These are phyloP conservation scores for Colletotrichum salicis DNA, from an alignment of 2,329 filamentous ascomycete genomes.

Conservation along the genomic window DNA sequence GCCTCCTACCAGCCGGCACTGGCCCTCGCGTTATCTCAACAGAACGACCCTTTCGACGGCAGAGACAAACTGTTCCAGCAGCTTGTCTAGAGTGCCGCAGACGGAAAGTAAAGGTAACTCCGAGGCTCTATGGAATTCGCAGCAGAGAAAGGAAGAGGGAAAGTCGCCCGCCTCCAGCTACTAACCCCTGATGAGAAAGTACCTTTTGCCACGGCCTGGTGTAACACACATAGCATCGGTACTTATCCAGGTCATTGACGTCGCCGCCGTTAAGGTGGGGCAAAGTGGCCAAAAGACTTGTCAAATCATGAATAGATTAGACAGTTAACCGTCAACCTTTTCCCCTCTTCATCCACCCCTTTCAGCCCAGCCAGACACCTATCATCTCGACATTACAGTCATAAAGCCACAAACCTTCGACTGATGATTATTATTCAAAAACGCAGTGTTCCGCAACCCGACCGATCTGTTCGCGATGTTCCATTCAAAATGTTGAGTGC, in stretches of 20 bases:
- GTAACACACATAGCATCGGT: not conserved
- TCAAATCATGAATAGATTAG: slow-evolving; percentile 11
- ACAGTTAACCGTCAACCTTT: not conserved
- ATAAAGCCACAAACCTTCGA: not conserved
- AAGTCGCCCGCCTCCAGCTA: not conserved
- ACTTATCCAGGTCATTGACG: slow-evolving; percentile 2
- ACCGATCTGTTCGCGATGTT: slow-evolving; percentile 27
- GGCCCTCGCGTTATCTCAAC: not conserved
- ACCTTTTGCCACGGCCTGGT: not conserved
- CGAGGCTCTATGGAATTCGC: not conserved
- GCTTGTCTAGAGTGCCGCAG: slow-evolving; percentile 26
- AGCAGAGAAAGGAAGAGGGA: not conserved
- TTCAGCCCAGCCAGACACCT: not conserved
- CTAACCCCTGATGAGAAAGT: not conserved
- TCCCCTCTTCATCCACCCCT: not conserved
- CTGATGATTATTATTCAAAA: not conserved
- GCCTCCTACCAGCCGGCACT: slow-evolving; percentile 2
- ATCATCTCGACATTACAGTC: not conserved
- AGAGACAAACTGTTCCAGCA: slow-evolving; percentile 18
- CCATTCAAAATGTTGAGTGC: slow-evolving; percentile 11
- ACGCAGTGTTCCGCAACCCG: slow-evolving; percentile 28
- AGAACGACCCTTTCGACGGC: not conserved
- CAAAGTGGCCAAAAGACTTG: not conserved
- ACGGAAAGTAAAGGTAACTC: slow-evolving; percentile 28
- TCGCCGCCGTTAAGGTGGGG: slow-evolving; percentile 21